Evolutionary conservation across 495 filamentous ascomycete genomes (phyloP).

Genomic region (Neurospora hispaniola): DNA sequence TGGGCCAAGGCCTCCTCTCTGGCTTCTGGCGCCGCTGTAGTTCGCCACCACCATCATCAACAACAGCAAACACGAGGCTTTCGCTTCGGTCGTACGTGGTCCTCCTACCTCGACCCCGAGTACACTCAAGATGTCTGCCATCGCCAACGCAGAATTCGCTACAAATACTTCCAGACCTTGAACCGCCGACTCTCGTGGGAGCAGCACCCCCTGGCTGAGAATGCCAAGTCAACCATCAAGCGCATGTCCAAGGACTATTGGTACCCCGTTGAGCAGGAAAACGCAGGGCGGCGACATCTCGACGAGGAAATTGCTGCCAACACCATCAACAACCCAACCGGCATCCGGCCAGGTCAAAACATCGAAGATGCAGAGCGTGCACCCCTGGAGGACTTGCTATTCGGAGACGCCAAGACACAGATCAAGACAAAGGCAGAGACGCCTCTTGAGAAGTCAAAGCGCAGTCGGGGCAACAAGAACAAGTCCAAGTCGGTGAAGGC

Average conservation of each 20-base stretch:
- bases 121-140: slow-evolving; percentile 28
- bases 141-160: slow-evolving; percentile 25
- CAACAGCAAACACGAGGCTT: slow-evolving; percentile 34
- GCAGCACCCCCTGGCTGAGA: slow-evolving; percentile 18
- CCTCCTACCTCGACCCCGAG: slow-evolving; percentile 29
- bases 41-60: slow-evolving; percentile 12
- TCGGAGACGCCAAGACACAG: slow-evolving; percentile 7
- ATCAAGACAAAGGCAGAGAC: background rate
- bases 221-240: slow-evolving; percentile 22
- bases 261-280: slow-evolving; percentile 9
- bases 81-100: slow-evolving; percentile 33
- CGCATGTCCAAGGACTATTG: slow-evolving; percentile 27
- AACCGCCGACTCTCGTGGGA: slow-evolving; percentile 29
- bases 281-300: background rate
- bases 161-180: slow-evolving; percentile 31
- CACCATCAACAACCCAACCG: slow-evolving; percentile 14
- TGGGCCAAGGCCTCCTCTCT: slow-evolving; percentile 10
- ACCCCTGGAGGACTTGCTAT: slow-evolving; percentile 23
- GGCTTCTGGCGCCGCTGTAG: slow-evolving; percentile 7
- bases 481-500: background rate
- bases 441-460: background rate
- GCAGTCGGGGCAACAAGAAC: background rate
- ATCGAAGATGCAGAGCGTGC: slow-evolving; percentile 29
- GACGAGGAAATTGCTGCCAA: slow-evolving; percentile 2
- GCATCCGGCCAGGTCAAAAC: slow-evolving; percentile 24